Evolutionary conservation across 306 rosid genomes (phyloP).

Genomic region (Rosa chinensis): DNA sequence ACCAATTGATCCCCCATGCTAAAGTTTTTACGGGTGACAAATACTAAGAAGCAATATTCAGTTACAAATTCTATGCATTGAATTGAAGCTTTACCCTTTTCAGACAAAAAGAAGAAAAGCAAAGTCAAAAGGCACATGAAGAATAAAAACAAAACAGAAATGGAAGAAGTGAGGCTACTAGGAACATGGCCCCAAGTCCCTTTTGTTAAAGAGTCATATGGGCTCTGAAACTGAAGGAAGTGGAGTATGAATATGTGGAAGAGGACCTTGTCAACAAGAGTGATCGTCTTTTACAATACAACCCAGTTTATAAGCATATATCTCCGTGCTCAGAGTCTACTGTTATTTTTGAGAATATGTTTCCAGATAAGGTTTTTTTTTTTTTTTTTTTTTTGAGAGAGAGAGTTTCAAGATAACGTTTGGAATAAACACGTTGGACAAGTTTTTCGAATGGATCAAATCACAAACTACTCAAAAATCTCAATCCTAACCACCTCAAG

Average conservation of each 20-base stretch:
- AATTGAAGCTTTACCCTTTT: background rate
- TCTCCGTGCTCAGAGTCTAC: slow-evolving; percentile 21
- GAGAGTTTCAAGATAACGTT: too few species aligned
- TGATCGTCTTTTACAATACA: slow-evolving; percentile 20
- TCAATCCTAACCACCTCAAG: too few species aligned
- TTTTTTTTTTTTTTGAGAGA: too few species aligned
- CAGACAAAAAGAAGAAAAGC: background rate
- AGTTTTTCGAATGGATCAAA: too few species aligned
- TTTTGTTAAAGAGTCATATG: slow-evolving; percentile 11
- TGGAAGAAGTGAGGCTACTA: slow-evolving; percentile 29
- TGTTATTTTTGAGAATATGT: slow-evolving; percentile 15
- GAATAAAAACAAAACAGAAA: background rate
- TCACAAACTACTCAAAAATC: too few species aligned
- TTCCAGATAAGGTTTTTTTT: too few species aligned
- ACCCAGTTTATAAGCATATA: slow-evolving; percentile 13
- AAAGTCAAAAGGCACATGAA: background rate
- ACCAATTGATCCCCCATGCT: background rate
- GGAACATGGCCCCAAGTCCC: slow-evolving; percentile 27
- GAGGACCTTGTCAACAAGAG: slow-evolving; percentile 24
- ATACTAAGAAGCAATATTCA: background rate
- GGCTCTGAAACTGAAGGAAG: too few species aligned
- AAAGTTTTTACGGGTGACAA: background rate
- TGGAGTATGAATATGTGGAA: slow-evolving; percentile 17
- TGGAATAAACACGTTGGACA: too few species aligned
- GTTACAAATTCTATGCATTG: background rate